These are phyloP conservation scores for Tuctoria greenei DNA, from an alignment of 176 grass and related monocot genomes.

Conservation along the genomic window DNA sequence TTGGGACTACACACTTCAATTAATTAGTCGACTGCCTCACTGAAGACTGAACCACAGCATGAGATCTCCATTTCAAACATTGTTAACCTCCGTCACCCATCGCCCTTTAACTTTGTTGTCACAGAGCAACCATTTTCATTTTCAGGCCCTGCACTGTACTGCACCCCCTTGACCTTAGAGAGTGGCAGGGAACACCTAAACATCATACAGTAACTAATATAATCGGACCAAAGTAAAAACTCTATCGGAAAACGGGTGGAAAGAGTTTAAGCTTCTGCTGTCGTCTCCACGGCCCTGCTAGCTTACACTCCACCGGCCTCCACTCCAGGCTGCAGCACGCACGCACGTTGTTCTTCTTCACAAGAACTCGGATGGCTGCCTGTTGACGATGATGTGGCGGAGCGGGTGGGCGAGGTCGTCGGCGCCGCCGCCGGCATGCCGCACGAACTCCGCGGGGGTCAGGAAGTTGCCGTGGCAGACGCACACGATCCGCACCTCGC, in stretches of 20 bases:
- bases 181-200: constrained; percentile 24
- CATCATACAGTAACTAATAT: constrained; percentile 19
- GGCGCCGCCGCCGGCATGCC: constrained; percentile 77
- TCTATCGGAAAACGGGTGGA: neutral
- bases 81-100: neutral
- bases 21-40: neutral
- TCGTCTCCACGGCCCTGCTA: neutral
- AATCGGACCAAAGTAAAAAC: neutral
- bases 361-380: constrained; percentile 50
- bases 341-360: neutral
- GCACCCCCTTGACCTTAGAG: constrained; percentile 13
- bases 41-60: constrained; percentile 1
- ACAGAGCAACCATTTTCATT: constrained; percentile 34
- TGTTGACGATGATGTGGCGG: constrained; percentile 71
- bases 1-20: too few species aligned
- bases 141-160: constrained; percentile 23
- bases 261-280: neutral
- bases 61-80: constrained; percentile 16
- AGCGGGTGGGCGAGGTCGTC: constrained; percentile 70
- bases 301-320: neutral
- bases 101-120: constrained; percentile 25
- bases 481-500: constrained; percentile 87
- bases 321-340: neutral
- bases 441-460: constrained; percentile 84
- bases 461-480: constrained; percentile 95